Conservation (phyloP, 805 yeast genomes). For the Saccharomycopsis schoenii region DNA sequence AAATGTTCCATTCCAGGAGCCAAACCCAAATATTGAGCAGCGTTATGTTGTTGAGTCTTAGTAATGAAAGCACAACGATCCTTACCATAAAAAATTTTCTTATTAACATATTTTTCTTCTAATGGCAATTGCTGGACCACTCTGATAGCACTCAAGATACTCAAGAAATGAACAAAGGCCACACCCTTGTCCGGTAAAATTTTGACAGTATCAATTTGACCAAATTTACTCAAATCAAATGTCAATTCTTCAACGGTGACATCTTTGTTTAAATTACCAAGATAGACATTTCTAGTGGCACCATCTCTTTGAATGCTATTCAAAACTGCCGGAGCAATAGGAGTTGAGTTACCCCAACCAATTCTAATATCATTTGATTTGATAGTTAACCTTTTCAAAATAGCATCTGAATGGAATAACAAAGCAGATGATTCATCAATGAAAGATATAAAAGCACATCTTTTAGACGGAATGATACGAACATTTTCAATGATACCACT, state of each 20-base stretch:
- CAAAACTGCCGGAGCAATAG: slow-evolving; percentile 63
- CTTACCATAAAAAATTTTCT: slow-evolving; percentile 83
- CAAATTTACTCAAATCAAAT: slow-evolving; percentile 61
- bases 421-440: slow-evolving; percentile 82
- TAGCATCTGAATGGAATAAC: slow-evolving; percentile 88
- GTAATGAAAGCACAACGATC: slow-evolving; percentile 93
- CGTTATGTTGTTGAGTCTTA: slow-evolving; percentile 92
- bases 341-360: slow-evolving; percentile 87
- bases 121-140: slow-evolving; percentile 70
- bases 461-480: slow-evolving; percentile 68
- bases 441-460: slow-evolving; percentile 86
- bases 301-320: slow-evolving; percentile 73
- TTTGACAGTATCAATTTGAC: slow-evolving; percentile 78
- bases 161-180: slow-evolving; percentile 84
- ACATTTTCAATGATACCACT: slow-evolving; percentile 82
- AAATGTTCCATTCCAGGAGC: slow-evolving; percentile 83
- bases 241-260: slow-evolving; percentile 57
- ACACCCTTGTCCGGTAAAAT: slow-evolving; percentile 71
- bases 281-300: slow-evolving; percentile 89
- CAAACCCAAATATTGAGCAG: slow-evolving; percentile 87
- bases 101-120: slow-evolving; percentile 56
- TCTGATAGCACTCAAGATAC: slow-evolving; percentile 76
- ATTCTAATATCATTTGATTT: slow-evolving; percentile 74
- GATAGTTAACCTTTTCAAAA: slow-evolving; percentile 70
- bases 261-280: slow-evolving; percentile 67